Conservation (phyloP, 176 grass and related monocot genomes). For the Carex parvula region DNA sequence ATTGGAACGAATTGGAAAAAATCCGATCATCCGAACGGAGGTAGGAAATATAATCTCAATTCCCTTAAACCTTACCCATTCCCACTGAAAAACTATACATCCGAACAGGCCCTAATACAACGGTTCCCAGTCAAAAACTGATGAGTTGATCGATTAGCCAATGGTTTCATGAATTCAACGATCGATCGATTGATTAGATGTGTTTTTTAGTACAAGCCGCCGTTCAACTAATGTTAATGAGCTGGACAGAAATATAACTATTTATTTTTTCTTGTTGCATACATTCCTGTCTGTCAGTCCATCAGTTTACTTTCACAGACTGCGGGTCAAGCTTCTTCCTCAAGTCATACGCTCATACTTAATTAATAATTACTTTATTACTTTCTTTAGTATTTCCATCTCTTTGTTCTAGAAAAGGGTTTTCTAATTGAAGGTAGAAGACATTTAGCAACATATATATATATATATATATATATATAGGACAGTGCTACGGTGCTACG, state of each 20-base stretch:
- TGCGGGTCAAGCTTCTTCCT: neutral
- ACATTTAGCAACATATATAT: neutral
- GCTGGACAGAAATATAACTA: neutral
- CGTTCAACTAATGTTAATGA: neutral
- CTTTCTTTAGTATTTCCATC: neutral
- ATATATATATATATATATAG: too few relatives aligned
- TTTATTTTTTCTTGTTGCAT: neutral
- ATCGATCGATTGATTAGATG: neutral
- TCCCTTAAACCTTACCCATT: too few relatives aligned
- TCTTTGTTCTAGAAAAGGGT: neutral
- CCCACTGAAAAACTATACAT: too few relatives aligned
- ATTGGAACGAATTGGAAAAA: too few relatives aligned
- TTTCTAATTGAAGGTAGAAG: neutral
- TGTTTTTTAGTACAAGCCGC: neutral
- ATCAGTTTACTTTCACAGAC: neutral
- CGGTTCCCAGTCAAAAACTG: neutral
- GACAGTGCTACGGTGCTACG: too few relatives aligned
- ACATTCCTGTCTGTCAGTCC: neutral
- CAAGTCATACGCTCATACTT: neutral
- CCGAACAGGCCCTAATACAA: neutral
- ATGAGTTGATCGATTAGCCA: neutral
- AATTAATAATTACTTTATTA: neutral
- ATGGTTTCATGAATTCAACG: neutral
- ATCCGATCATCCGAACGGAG: too few relatives aligned
- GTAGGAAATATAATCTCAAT: too few relatives aligned